Base-by-base conservation (phyloP, 495 filamentous ascomycete genomes). In the Haplographium delicatum region DNA sequence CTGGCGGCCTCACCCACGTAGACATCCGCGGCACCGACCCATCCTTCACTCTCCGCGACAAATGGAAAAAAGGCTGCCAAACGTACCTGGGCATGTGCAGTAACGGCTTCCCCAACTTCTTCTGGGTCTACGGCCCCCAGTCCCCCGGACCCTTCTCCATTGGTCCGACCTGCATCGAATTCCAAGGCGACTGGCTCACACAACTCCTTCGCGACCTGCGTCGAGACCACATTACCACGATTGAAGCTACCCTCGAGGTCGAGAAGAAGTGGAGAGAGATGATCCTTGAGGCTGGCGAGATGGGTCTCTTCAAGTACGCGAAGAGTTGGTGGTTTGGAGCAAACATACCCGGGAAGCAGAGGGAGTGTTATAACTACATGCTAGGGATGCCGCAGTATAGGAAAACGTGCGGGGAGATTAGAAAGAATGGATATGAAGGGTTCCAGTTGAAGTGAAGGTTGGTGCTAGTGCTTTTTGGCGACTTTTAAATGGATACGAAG, bases 121-220 rank as follows among this genome's bases (percentile, higher is more conserved):
- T 78, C 61, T 38, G 20, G 62, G 68, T 52, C 56, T 68, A 43
- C 5, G 75, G 75, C 0, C 42, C 52, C 1, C 59, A 67, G 39
- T 18, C 60, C 19, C 56, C 62, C 20, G 54, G 60, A 10, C 26
- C 31, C 11, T 16, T 20, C 7, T 40, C 58, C 1, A 62, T 70
- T 39, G 41, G 67, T 19, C 59, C 67, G 19, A 61, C 64, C 0
- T 68, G 59, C 18, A 64, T 75, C 22, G 76, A 80, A 51, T 60
- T 75, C 30, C 72, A 83, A 53, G 74, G 68, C 15, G 60, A 72
- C 16, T 81, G 70, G 72, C 76, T 83, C 44, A 67, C 62, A 28
- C 66, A 72, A 3, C 60, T 48, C 5, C 74, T 82, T 20, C 59
- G 54, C 33, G 63, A 73, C 52, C 66, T 74, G 44, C 54, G 67